These are phyloP conservation scores for Thalassiosira ordinaria DNA, from an alignment of 352 stramenopile species.

Conservation along the genomic window DNA sequence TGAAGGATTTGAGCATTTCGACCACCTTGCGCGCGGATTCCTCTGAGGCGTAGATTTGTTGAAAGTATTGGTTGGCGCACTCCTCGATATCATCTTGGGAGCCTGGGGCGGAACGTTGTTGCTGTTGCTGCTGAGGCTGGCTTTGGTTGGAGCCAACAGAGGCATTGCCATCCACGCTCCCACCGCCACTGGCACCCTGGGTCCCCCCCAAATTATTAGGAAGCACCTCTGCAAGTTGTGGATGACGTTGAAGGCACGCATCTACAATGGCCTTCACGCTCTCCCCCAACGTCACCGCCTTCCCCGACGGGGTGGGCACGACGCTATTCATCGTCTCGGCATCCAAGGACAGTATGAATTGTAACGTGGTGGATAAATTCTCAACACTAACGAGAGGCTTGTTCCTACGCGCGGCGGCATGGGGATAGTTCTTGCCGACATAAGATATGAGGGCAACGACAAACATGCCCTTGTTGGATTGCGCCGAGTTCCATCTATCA, in stretches of 20 bases:
- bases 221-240: slow-evolving; percentile 51
- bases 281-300: slow-evolving; percentile 57
- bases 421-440: slow-evolving; percentile 65
- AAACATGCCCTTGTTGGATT: slow-evolving; percentile 56
- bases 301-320: slow-evolving; percentile 41
- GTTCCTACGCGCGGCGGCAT: slow-evolving; percentile 49
- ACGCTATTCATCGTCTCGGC: slow-evolving; percentile 55
- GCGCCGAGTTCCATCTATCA: slow-evolving; percentile 63
- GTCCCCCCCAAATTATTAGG: no score
- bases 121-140: slow-evolving; percentile 3
- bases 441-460: slow-evolving; percentile 66
- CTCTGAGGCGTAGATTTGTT: slow-evolving; percentile 99
- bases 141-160: neutral
- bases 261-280: slow-evolving; percentile 67
- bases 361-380: slow-evolving; percentile 73
- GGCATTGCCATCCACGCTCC: slow-evolving; percentile 4
- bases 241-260: slow-evolving; percentile 65
- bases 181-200: neutral
- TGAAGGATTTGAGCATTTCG: slow-evolving; percentile 98
- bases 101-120: slow-evolving; percentile 16
- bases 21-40: slow-evolving; percentile 98
- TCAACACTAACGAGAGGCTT: slow-evolving; percentile 79
- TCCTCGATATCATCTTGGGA: slow-evolving; percentile 96
- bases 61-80: slow-evolving; percentile 97
- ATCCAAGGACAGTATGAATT: slow-evolving; percentile 71